Evolutionary conservation across 345 rosid genomes (phyloP), one percentile per base, ranked within the genome.

Genomic region (Camelina sativa): DNA sequence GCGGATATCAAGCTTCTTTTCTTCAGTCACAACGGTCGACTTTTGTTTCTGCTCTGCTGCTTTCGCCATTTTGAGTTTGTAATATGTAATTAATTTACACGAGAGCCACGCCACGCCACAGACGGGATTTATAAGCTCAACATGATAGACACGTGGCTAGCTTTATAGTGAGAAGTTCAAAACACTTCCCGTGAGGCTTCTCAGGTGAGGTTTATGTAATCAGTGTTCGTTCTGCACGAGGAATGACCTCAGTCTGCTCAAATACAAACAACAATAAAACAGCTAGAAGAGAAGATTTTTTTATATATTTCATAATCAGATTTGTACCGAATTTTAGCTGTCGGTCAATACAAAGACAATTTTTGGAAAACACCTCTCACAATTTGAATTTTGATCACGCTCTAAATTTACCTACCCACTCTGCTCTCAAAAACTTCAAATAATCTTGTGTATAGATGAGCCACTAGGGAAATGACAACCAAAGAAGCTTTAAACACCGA

Each of bases 401-500:
- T 56, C 35, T 57, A 46, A 57, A 48, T n/a, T 64, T 76, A 76
- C 80, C 58, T 12, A 16, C 12, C 38, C 66, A 56, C 55, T 47
- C 66, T 59, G 73, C 62, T 58, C 71, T 37, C 63, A 51, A 58
- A 51, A 51, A 67, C 73, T 25, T 34, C 34, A 51, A 22, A 15
- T 6, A 30, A 48, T 41, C 35, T 55, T 55, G 43, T 62, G 56
- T 76, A 25, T 6, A 12, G 51, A 69, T 30, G 34, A 61, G 43
- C 15, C 65, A 69, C 38, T 32, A 47, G 6, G 35, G 37, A 30
- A 60, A 60, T 51, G 68, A 37, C 57, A 52, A 47, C 19, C 3
- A n/a, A 62, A 52, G 56, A 17, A 44, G 67, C 41, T 54, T 76
- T 85, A 91, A 63, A 84, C 85, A 65, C 89, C 91, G 76, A 91